These are phyloP conservation scores for Tuber brumale DNA, from an alignment of 495 filamentous ascomycete species.

Conservation along the genomic window DNA sequence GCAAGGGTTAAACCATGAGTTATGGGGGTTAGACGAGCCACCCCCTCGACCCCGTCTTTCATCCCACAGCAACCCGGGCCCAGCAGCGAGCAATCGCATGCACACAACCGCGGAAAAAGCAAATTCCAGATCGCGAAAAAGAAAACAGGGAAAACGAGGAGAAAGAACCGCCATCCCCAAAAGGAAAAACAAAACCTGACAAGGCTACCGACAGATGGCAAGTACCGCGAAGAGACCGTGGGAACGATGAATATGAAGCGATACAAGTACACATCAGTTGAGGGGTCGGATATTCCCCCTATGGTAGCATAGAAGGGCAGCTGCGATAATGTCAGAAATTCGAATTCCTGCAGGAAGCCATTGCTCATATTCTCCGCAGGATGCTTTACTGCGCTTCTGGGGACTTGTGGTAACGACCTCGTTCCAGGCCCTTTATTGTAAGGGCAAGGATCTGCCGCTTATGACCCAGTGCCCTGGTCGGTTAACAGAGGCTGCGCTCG, in stretches of 20 bases:
- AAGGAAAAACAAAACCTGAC: constrained; percentile 6
- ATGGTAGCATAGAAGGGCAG: not conserved
- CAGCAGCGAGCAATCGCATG: constrained; percentile 3
- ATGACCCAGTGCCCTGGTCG: not conserved
- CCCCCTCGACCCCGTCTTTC: not conserved
- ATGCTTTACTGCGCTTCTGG: not conserved
- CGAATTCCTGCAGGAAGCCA: not conserved
- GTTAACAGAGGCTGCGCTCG: not conserved
- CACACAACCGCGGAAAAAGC: constrained; percentile 12
- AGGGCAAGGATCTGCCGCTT: not conserved
- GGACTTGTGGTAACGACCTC: not conserved
- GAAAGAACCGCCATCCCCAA: not conserved
- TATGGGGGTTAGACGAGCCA: not conserved
- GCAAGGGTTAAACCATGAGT: not conserved
- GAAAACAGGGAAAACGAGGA: constrained; percentile 2
- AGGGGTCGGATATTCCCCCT: not conserved
- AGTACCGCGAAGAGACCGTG: not conserved
- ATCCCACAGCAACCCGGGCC: not conserved
- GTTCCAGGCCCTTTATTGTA: not conserved
- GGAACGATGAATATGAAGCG: not conserved
- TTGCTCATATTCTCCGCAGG: not conserved
- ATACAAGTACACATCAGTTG: not conserved
- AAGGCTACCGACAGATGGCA: not conserved
- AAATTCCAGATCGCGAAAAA: constrained; percentile 17
- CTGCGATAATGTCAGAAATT: not conserved